Evolutionary conservation across 2,329 filamentous ascomycete genomes (phyloP), one percentile per base, ranked within the genome.

Genomic region (Huntiella savannae): DNA sequence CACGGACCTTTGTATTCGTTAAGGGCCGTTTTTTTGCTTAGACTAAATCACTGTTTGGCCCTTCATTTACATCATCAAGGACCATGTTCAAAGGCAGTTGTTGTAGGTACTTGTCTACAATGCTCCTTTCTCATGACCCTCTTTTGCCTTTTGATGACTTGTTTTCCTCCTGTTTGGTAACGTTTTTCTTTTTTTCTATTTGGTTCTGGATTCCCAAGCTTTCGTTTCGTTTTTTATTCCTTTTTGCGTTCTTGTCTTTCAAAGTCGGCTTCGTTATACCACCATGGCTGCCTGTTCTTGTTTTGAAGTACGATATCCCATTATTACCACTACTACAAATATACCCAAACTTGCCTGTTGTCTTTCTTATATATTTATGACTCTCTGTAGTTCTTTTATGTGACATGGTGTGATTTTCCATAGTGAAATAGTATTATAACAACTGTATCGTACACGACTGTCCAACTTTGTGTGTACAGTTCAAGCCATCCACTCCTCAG

Each of bases 321-420:
- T 17, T 28, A 19, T 35, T 33, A 13, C 34, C 7, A 43, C 32
- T 19, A 34, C 13, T n/a, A 34, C 10, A 46, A 49, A 43, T 49
- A 46, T 49, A 49, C 43, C 48, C 48, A 47, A 42, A 46, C 33
- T 43, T 47, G 22, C 28, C 33, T 45, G 12, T 38, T 38, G 22
- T 45, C 44, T 45, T 37, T 49, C 45, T 40, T 53, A 47, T 53
- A 43, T 51, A 52, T 52, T 49, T 53, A 51, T 51, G 49, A 53
- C 51, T 48, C 51, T 51, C 45, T 42, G 37, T 40, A 11, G 5
- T 33, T 12, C 8, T 39, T 22, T 10, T 28, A 10, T 28, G 22
- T 28, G 22, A 28, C 22, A 10, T 3, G 6, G 6, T 28, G 22
- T 28, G 22, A 10, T 7, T 28, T 28, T 6, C 2, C 22, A 10